Base-by-base conservation (phyloP, 2,329 filamentous ascomycete species). In the Elsinoe necatrix region DNA sequence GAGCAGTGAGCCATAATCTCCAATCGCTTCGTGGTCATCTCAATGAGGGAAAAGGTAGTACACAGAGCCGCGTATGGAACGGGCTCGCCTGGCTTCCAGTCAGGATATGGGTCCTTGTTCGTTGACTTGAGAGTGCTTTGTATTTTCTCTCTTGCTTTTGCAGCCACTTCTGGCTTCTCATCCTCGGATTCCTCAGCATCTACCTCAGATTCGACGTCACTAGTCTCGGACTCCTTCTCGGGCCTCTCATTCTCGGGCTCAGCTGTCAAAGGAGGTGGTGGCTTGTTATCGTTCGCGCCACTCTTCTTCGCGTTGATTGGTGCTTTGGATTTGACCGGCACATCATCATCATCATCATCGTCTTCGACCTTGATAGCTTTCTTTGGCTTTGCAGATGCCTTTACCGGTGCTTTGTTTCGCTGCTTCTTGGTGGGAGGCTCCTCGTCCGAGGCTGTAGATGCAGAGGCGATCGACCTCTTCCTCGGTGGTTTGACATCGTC, bases 61-160 rank as follows among this genome's bases (percentile, higher is more conserved):
- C 93, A 97, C 6, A 98, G 79, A 11, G 93, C 93, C 23, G 90
- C 92, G 66, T 97, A 98, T 0, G 93, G 93, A 1, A 96, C 91
- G 9, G 92, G 89, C 48, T 87, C 81, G 47, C 91, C 91, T 47
- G 86, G 75, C 68, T 89, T 87, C 93, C 93, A 98, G 71, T 98
- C 92, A 0, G 91, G 91, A 71, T 92, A 97, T n/a, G 87, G 84
- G 65, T 95, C 87, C 62, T 89, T 86, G 37, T 72, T 76, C 54
- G 79, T 81, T 16, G 80, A 75, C 66, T 84, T 84, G 58, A 95
- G 74, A 48, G 85, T 87, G 7, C 82, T 82, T 68, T 95, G 90
- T 9, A 92, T 81, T 69, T 89, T 88, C 69, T 92, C 82, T 43
- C 88, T 83, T 47, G 83, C 84, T 71, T 95, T 91, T 41, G 82